Evolutionary conservation across 2,329 filamentous ascomycete species (phyloP).

Genomic region (Pestalotiopsis sp.): DNA sequence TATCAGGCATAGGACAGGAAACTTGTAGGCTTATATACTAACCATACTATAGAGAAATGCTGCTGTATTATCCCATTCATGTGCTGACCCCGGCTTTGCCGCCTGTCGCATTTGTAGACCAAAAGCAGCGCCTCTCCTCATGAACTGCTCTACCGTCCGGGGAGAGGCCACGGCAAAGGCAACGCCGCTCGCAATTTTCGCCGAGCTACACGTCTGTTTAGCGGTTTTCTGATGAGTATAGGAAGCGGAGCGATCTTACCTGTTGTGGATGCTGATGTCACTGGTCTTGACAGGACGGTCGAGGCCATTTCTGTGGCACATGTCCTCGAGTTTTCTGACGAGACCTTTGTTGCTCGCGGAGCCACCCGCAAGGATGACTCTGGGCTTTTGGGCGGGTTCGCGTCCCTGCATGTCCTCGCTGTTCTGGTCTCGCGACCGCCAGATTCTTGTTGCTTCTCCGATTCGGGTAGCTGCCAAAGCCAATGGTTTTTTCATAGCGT

Average conservation of each 20-base stretch:
- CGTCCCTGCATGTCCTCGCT: background rate
- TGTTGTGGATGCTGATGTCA: slow-evolving; percentile 1
- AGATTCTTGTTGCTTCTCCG: background rate
- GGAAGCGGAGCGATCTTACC: background rate
- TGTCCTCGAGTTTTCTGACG: background rate
- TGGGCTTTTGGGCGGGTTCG: background rate
- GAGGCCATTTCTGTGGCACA: slow-evolving; percentile 7
- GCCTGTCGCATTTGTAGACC: slow-evolving; percentile 14
- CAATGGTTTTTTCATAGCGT: slow-evolving; percentile 9
- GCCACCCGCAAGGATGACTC: slow-evolving; percentile 14
- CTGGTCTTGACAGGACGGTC: slow-evolving; percentile 10
- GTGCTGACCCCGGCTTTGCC: background rate
- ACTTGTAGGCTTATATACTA: background rate
- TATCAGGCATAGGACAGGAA: background rate
- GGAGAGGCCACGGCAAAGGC: slow-evolving; percentile 14
- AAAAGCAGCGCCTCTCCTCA: slow-evolving; percentile 15
- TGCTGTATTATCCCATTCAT: slow-evolving; percentile 11
- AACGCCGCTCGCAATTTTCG: slow-evolving; percentile 17
- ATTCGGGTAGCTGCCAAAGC: slow-evolving; percentile 11
- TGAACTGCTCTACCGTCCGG: slow-evolving; percentile 14
- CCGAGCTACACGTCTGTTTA: background rate
- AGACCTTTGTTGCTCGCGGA: slow-evolving; percentile 11
- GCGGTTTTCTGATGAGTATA: background rate
- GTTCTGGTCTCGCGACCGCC: background rate
- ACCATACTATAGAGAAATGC: slow-evolving; percentile 12